Evolutionary conservation across 2,329 filamentous ascomycete genomes (phyloP), one percentile per base, ranked within the genome.

Genomic region (Metarhizium rileyi): DNA sequence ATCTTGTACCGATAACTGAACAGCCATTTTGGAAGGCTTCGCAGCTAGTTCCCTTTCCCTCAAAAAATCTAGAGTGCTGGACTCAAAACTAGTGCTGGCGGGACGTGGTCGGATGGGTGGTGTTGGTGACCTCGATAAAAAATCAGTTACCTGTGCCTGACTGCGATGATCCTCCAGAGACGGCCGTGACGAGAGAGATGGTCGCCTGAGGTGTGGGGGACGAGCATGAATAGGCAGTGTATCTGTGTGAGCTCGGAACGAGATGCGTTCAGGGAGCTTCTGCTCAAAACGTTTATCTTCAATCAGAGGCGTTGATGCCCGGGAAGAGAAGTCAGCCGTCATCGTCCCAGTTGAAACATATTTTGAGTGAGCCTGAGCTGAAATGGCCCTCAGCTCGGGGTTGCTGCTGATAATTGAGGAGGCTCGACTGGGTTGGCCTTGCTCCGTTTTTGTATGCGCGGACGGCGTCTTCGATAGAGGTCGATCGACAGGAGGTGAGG

Each of bases 1-100:
- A 23, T 14, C 8, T 6, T 42, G 18, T 10, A 14, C 10, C 20
- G 38, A 23, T 42, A 22, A 14, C 10, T 42, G 38, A 8, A 16
- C 38, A 5, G 22, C 8, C 20, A 25, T 23, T 9, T 25, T 42
- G 3, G 38, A 23, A 5, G 48, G 10, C 52, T 68, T 71, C 1
- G 69, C 30, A 33, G 12, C 65, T 2, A 77, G 71, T 22, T 94
- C 90, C 47, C 82, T 78, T 58, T 93, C 89, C 22, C 87, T 83
- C 18, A 95, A 72, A 60, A 87, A 89, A 52, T 95, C 90, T 47
- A 93, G 54, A 5, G 66, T 74, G 60, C 86, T 90, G 0, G 86
- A 86, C 57, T 90, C 86, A 3, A 95, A 77, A 63, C 90, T 88
- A 30, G 87, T 87, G 64, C 90, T 96, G 1, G 81, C 75, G 2